phyloP scores from a whole-genome alignment of 2,329 filamentous ascomycete genomes.

The Talaromyces sp. region DNA sequence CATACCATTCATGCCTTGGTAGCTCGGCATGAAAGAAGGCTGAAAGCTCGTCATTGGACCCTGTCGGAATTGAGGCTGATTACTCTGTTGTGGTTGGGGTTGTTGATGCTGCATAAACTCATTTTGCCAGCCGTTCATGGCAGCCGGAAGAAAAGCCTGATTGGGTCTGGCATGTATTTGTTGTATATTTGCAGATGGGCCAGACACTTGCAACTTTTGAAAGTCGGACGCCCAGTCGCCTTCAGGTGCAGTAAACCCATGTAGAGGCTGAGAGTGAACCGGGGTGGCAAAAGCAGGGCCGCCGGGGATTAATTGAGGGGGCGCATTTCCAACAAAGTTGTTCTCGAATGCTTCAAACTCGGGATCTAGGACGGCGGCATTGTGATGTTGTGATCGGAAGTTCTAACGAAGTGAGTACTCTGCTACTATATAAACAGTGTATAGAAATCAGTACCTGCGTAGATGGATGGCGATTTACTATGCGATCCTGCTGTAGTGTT shows the following conservation, averaged over 20 bases:
- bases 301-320: conserved; percentile 40
- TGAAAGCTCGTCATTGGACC: conserved; percentile 27
- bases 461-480: conserved; percentile 53
- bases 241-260: conserved; percentile 22
- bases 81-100: conserved; percentile 32
- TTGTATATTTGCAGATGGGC: conserved; percentile 43
- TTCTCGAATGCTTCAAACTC: conserved; percentile 68
- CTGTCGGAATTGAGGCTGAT: conserved; percentile 25
- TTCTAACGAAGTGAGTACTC: conserved; percentile 43
- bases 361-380: conserved; percentile 56
- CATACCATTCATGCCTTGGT: conserved; percentile 24
- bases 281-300: conserved; percentile 27
- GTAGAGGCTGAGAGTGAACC: conserved; percentile 23
- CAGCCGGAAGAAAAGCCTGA: conserved; percentile 29
- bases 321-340: conserved; percentile 29
- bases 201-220: conserved; percentile 43
- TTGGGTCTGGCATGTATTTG: conserved; percentile 47
- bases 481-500: conserved; percentile 69
- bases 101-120: conserved; percentile 53
- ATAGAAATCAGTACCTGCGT: conserved; percentile 42
- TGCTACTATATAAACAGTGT: conserved; percentile 9
- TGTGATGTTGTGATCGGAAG: conserved; percentile 59
- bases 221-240: conserved; percentile 48
- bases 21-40: conserved; percentile 28
- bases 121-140: conserved; percentile 55